These are phyloP conservation scores for Adansonia digitata DNA, from an alignment of 345 rosid species.

Conservation along the genomic window DNA sequence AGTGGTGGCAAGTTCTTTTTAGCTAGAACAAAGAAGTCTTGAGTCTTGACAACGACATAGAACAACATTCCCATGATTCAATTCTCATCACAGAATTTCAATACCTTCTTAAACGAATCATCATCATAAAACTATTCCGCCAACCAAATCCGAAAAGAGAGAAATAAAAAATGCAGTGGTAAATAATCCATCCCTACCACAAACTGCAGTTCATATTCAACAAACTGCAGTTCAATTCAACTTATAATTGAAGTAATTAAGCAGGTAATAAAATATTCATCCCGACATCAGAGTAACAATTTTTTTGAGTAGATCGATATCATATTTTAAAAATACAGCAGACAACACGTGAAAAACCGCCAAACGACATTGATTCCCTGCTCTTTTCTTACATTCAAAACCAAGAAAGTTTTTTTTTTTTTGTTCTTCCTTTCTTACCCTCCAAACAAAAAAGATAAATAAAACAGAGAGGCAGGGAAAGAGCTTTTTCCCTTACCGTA, in stretches of 20 bases:
- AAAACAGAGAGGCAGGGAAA: slow-evolving; percentile 6
- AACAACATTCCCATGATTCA: neutral
- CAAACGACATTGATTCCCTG: neutral
- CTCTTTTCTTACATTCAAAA: slow-evolving; percentile 4
- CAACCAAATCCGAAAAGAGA: neutral
- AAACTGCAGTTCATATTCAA: too few relatives aligned
- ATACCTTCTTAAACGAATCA: neutral
- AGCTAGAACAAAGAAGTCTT: neutral
- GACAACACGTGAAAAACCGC: neutral
- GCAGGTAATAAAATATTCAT: neutral
- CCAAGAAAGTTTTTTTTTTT: slow-evolving; percentile 6
- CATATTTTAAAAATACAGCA: neutral
- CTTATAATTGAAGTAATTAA: neutral
- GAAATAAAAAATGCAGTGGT: neutral
- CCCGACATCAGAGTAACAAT: neutral
- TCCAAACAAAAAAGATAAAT: neutral
- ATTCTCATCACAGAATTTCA: too few relatives aligned
- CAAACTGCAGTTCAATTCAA: neutral
- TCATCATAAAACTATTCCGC: neutral
- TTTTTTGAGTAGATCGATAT: neutral
- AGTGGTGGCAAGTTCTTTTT: neutral
- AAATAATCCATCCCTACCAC: too few relatives aligned
- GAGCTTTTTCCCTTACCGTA: neutral
- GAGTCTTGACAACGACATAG: neutral
- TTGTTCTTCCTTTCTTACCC: neutral